These are phyloP conservation scores for Corymbia maculata DNA, from an alignment of 345 rosid species.

Conservation along the genomic window DNA sequence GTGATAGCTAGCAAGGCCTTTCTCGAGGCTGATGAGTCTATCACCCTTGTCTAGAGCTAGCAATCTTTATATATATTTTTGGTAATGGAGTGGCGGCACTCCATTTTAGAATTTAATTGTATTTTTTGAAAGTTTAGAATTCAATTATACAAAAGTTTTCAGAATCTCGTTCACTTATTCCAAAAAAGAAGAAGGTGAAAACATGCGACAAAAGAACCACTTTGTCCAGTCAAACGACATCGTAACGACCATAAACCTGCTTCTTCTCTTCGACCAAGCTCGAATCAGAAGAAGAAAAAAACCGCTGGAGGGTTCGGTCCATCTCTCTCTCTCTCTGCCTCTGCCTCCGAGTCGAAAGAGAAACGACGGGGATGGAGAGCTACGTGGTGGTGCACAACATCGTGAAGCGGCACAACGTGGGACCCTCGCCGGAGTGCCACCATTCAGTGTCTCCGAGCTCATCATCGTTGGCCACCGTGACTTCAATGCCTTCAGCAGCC, in stretches of 20 bases:
- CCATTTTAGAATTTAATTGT: too few relatives aligned
- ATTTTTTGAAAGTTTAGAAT: too few relatives aligned
- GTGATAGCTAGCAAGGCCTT: too few relatives aligned
- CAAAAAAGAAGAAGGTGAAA: background rate
- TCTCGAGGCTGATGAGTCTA: rapidly evolving
- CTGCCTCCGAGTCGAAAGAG: background rate
- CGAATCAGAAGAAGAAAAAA: background rate
- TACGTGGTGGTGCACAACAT: conserved; percentile 92
- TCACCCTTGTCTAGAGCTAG: too few relatives aligned
- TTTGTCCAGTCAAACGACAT: background rate
- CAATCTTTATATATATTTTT: too few relatives aligned
- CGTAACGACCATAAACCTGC: background rate
- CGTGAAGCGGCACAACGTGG: conserved; percentile 95
- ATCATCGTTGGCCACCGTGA: conserved; percentile 89
- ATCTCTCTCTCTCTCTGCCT: background rate
- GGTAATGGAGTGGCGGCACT: too few relatives aligned
- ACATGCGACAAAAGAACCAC: background rate
- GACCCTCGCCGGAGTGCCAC: conserved; percentile 89
- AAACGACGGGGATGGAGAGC: conserved; percentile 53
- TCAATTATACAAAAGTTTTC: too few relatives aligned
- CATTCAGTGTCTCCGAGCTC: conserved; percentile 82
- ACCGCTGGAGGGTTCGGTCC: background rate
- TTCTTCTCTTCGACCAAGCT: background rate
- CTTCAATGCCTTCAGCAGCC: conserved; percentile 95
- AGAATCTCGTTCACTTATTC: too few relatives aligned